Evolutionary conservation across 1,284 basidiomycete genomes (phyloP).

Genomic region (Trametes polyzona): DNA sequence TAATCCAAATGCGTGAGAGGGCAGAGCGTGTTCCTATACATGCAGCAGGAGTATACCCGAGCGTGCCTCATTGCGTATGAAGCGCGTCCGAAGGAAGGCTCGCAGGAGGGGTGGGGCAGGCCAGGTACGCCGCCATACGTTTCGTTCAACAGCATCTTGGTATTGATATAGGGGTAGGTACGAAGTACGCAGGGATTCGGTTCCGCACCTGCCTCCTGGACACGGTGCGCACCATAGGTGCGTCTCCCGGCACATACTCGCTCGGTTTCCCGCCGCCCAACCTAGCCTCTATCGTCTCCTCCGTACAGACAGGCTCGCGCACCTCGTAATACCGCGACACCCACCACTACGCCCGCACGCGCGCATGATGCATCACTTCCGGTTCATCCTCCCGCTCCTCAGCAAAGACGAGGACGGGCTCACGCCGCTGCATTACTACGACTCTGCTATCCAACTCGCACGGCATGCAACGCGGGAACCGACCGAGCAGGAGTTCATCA

Average conservation of each 20-base stretch:
- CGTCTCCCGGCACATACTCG: slow-evolving; percentile 28
- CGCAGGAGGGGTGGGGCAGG: slow-evolving; percentile 82
- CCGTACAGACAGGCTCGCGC: slow-evolving; percentile 62
- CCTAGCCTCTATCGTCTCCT: not conserved
- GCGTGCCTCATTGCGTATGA: slow-evolving; percentile 78
- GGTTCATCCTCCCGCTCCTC: slow-evolving; percentile 71
- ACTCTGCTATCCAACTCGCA: slow-evolving; percentile 77
- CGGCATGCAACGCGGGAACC: slow-evolving; percentile 67
- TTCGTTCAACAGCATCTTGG: no score
- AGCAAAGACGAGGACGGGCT: slow-evolving; percentile 62
- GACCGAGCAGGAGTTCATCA: slow-evolving; percentile 69
- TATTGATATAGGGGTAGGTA: no score
- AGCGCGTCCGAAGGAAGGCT: slow-evolving; percentile 70
- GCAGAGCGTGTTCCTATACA: slow-evolving; percentile 74
- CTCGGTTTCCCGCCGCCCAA: no score
- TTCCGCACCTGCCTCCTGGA: slow-evolving; percentile 69
- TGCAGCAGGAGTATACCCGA: slow-evolving; percentile 79
- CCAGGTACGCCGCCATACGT: no score
- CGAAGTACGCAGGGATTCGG: slow-evolving; percentile 58
- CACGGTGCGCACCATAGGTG: slow-evolving; percentile 69
- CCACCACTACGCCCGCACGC: slow-evolving; percentile 63
- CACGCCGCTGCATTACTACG: slow-evolving; percentile 73
- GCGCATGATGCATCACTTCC: slow-evolving; percentile 76
- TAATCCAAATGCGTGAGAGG: not conserved
- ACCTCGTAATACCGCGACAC: slow-evolving; percentile 64